Percentiles rank a stretch among this genome's conserved stretches.
These are phyloP conservation scores for Alloteropsis semialata DNA, from an alignment of 176 grass and related monocot genomes.

Conservation along the genomic window DNA sequence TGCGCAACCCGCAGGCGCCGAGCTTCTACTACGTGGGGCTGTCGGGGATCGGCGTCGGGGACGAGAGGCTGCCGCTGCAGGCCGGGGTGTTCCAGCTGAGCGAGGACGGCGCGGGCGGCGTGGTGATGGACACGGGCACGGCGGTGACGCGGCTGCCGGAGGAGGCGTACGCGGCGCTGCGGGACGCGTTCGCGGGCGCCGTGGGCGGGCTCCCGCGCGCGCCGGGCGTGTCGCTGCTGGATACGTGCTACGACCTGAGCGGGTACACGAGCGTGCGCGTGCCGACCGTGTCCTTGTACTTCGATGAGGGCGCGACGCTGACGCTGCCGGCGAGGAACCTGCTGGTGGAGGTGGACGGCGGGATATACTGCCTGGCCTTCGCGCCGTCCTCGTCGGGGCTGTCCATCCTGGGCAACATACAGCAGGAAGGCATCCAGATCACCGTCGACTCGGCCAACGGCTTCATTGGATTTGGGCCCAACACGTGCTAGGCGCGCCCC, in stretches of 20 bases:
- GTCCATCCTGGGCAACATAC: slow-evolving; percentile 85
- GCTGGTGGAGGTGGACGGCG: slow-evolving; percentile 66
- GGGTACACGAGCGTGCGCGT: slow-evolving; percentile 85
- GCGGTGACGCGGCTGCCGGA: slow-evolving; percentile 60
- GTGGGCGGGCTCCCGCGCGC: slow-evolving; percentile 48
- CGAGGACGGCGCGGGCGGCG: slow-evolving; percentile 68
- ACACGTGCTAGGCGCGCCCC: slow-evolving; percentile 46
- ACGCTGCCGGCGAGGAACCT: slow-evolving; percentile 88
- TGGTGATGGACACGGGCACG: slow-evolving; percentile 96
- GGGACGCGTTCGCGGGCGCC: slow-evolving; percentile 49
- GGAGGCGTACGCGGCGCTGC: slow-evolving; percentile 60
- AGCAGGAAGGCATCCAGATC: slow-evolving; percentile 88
- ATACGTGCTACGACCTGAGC: slow-evolving; percentile 86
- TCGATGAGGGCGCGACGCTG: slow-evolving; percentile 53
- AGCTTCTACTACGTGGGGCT: slow-evolving; percentile 96
- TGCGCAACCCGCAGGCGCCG: slow-evolving; percentile 62
- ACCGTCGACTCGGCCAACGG: slow-evolving; percentile 76
- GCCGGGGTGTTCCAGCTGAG: slow-evolving; percentile 65
- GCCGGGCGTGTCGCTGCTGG: slow-evolving; percentile 61
- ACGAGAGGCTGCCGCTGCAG: slow-evolving; percentile 41
- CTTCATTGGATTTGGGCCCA: slow-evolving; percentile 78
- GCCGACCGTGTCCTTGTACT: slow-evolving; percentile 87
- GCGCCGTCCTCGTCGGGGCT: slow-evolving; percentile 59
- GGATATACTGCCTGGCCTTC: slow-evolving; percentile 80
- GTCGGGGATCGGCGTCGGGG: slow-evolving; percentile 66